Conservation (phyloP, 2,329 filamentous ascomycete genomes). For the Gnomoniopsis sp. region DNA sequence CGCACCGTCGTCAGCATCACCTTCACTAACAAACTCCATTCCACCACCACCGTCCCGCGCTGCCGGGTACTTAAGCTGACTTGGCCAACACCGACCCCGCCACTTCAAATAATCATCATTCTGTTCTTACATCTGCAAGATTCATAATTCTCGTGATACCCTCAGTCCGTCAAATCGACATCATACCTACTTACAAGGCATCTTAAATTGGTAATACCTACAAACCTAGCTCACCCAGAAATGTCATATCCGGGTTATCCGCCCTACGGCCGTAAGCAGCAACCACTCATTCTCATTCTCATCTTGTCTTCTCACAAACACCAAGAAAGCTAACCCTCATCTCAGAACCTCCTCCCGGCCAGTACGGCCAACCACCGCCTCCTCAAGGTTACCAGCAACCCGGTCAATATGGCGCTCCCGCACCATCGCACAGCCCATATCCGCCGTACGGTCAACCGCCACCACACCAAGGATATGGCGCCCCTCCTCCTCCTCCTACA, state of each 20-base stretch:
- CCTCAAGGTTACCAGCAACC: neutral
- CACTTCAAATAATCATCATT: neutral
- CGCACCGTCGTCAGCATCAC: neutral
- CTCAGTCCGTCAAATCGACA: neutral
- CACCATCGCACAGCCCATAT: slow-evolving; percentile 9
- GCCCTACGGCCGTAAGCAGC: slow-evolving; percentile 33
- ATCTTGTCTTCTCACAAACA: neutral
- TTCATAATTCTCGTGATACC: neutral
- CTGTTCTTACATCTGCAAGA: neutral
- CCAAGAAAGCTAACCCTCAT: neutral
- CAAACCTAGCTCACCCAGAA: neutral
- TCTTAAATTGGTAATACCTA: neutral
- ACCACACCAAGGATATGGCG: slow-evolving; percentile 24
- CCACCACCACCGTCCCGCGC: neutral
- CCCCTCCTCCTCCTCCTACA: slow-evolving; percentile 19
- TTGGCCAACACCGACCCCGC: no score
- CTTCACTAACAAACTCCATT: neutral
- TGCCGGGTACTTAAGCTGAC: no score
- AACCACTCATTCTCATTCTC: neutral
- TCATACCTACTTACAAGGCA: neutral
- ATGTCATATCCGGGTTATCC: slow-evolving; percentile 35
- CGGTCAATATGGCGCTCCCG: slow-evolving; percentile 2
- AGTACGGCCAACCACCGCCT: slow-evolving; percentile 1
- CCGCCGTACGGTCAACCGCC: slow-evolving; percentile 16
- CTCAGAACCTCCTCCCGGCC: slow-evolving; percentile 21